A percentile compares a stretch with the other conserved stretches of the same genome.
These are phyloP conservation scores for Pleurotus platypus DNA, from an alignment of 768 basidiomycete genomes.

Conservation along the genomic window DNA sequence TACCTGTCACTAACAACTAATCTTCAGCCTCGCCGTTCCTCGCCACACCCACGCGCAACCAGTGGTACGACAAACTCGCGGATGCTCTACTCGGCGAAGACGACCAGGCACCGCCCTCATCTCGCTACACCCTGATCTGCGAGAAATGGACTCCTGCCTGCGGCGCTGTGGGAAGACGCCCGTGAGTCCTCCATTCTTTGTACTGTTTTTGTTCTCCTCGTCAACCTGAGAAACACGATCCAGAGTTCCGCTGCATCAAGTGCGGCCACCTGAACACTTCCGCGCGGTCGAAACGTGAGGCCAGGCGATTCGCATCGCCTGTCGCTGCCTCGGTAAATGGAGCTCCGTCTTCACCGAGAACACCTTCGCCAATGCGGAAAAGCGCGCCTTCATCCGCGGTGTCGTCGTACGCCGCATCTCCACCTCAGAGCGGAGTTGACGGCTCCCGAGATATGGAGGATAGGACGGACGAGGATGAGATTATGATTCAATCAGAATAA, in stretches of 20 bases:
- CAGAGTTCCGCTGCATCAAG: slow-evolving; percentile 85
- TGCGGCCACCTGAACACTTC: slow-evolving; percentile 80
- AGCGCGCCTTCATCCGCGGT: background rate
- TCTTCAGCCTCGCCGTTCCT: background rate
- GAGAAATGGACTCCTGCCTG: slow-evolving; percentile 19
- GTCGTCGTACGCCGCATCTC: slow-evolving; percentile 9
- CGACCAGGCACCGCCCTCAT: too few species aligned
- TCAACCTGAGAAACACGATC: slow-evolving; percentile 56
- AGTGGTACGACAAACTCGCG: slow-evolving; percentile 85
- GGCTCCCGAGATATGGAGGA: background rate
- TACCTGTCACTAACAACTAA: background rate
- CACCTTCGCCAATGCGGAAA: background rate
- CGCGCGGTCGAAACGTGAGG: slow-evolving; percentile 30
- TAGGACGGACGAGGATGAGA: slow-evolving; percentile 5
- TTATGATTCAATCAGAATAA: too few species aligned
- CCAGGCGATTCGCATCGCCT: slow-evolving; percentile 14
- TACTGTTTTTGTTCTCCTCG: background rate
- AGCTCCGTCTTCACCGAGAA: slow-evolving; percentile 1
- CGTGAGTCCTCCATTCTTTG: slow-evolving; percentile 49
- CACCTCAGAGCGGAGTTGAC: background rate
- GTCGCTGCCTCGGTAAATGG: slow-evolving; percentile 10
- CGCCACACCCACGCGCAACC: slow-evolving; percentile 51
- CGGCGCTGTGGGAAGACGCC: slow-evolving; percentile 60
- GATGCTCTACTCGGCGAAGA: too few species aligned
- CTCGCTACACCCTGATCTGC: slow-evolving; percentile 32